Percentiles rank a stretch among this genome's conserved stretches.
Conservation (phyloP, 2,329 filamentous ascomycete species). For the Fusarium irregulare region DNA sequence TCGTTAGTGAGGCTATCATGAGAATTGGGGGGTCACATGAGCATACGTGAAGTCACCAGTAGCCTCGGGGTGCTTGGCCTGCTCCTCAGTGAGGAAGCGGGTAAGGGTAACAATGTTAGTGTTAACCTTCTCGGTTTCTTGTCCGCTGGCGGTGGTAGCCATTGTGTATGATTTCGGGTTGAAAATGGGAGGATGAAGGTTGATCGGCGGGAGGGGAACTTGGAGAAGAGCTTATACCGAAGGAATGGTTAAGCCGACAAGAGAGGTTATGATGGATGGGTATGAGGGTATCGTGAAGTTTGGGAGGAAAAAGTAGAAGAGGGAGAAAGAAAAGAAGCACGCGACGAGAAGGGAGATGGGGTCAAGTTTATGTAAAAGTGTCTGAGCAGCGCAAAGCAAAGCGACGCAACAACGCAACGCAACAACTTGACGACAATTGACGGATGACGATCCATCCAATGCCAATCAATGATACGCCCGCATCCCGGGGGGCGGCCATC, state of each 20-base stretch:
- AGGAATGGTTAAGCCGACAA: conserved; percentile 31
- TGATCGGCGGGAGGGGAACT: conserved; percentile 28
- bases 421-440: conserved; percentile 33
- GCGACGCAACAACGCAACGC: background rate
- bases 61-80: conserved; percentile 90
- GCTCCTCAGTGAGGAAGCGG: conserved; percentile 95
- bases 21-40: background rate
- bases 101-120: conserved; percentile 96
- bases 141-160: conserved; percentile 54
- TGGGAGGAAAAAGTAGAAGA: conserved; percentile 17
- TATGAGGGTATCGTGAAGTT: conserved; percentile 34
- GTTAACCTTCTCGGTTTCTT: conserved; percentile 84
- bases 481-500: conserved; percentile 24
- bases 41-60: conserved; percentile 96
- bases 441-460: conserved; percentile 25
- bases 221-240: conserved; percentile 32
- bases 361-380: conserved; percentile 27
- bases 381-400: conserved; percentile 3
- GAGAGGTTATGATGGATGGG: conserved; percentile 27
- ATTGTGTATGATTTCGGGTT: conserved; percentile 45
- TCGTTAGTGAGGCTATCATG: conserved; percentile 28
- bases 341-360: conserved; percentile 35
- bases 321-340: conserved; percentile 27
- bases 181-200: conserved; percentile 24
- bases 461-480: conserved; percentile 45